A percentile compares a stretch with the other conserved stretches of the same genome.
Evolutionary conservation across 1,284 basidiomycete genomes (phyloP).

Genomic region (Anthracocystis walkeri): DNA sequence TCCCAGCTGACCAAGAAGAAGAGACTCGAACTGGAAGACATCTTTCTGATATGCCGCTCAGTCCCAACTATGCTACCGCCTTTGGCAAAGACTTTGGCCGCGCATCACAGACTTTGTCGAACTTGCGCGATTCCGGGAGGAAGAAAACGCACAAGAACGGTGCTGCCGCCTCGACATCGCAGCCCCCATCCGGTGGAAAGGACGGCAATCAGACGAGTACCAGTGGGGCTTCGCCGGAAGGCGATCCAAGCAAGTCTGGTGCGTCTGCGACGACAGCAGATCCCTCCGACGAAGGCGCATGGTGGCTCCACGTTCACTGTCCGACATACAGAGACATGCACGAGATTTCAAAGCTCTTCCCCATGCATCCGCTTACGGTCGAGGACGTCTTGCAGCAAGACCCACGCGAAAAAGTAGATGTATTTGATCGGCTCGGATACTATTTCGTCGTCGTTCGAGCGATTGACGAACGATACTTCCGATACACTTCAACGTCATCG

Average conservation of each 20-base stretch:
- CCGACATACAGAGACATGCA: constrained; percentile 91
- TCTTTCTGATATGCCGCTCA: constrained; percentile 66
- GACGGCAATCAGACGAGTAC: constrained; percentile 8
- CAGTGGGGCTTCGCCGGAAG: constrained; percentile 12
- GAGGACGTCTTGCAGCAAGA: constrained; percentile 97
- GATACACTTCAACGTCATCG: constrained; percentile 71
- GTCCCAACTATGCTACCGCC: constrained; percentile 48
- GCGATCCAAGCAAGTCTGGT: constrained; percentile 15
- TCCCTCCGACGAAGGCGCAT: constrained; percentile 71
- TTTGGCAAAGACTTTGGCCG: constrained; percentile 52
- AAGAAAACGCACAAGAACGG: not conserved
- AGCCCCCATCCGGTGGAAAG: not conserved
- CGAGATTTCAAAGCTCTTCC: constrained; percentile 87
- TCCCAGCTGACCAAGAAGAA: constrained; percentile 50
- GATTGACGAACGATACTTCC: constrained; percentile 77
- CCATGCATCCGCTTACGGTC: constrained; percentile 90
- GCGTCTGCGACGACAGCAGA: constrained; percentile 6
- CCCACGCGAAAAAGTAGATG: constrained; percentile 90
- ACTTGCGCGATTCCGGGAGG: not conserved
- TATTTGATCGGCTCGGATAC: constrained; percentile 89
- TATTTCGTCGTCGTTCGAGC: constrained; percentile 91
- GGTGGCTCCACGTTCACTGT: constrained; percentile 93
- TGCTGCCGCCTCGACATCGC: not conserved
- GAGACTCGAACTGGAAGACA: constrained; percentile 60
- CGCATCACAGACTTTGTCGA: constrained; percentile 15